phyloP scores from a whole-genome alignment of 495 filamentous ascomycete species.

The Podospora pseudoanserina region DNA sequence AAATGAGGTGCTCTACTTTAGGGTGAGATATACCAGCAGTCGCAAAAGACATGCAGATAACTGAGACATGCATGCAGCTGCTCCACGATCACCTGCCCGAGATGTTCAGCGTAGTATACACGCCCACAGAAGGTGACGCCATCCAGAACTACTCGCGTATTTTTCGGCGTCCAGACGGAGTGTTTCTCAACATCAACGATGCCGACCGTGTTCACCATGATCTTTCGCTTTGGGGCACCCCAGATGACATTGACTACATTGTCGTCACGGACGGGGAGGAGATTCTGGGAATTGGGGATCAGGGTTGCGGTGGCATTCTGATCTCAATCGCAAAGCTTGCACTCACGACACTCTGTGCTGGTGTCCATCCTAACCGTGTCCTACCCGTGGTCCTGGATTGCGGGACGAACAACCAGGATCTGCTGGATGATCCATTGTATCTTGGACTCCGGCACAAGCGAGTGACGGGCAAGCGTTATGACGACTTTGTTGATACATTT shows the following conservation, averaged over 20 bases:
- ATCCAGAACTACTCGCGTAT: conserved; percentile 79
- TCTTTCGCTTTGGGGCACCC: conserved; percentile 61
- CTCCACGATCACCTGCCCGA: conserved; percentile 56
- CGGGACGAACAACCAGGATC: conserved; percentile 75
- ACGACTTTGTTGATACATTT: conserved; percentile 72
- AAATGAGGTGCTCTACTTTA: conserved; percentile 75
- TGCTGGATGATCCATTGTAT: conserved; percentile 78
- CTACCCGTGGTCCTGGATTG: conserved; percentile 84
- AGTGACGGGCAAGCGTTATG: conserved; percentile 69
- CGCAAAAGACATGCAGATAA: not conserved
- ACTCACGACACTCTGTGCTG: conserved; percentile 78
- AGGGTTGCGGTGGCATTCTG: conserved; percentile 83
- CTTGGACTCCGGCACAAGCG: conserved; percentile 68
- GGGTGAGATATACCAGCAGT: conserved; percentile 34
- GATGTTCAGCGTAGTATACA: conserved; percentile 87
- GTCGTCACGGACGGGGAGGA: conserved; percentile 67
- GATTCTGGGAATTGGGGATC: conserved; percentile 87
- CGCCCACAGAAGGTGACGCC: conserved; percentile 87
- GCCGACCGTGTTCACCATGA: conserved; percentile 56
- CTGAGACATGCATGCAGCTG: conserved; percentile 27
- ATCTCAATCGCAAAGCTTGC: conserved; percentile 83
- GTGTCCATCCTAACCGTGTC: conserved; percentile 75
- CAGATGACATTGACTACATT: conserved; percentile 82
- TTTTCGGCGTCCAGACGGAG: conserved; percentile 71
- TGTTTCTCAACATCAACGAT: conserved; percentile 58